Conservation (phyloP, 2,329 filamentous ascomycete genomes). For the Talaromyces sp. region DNA sequence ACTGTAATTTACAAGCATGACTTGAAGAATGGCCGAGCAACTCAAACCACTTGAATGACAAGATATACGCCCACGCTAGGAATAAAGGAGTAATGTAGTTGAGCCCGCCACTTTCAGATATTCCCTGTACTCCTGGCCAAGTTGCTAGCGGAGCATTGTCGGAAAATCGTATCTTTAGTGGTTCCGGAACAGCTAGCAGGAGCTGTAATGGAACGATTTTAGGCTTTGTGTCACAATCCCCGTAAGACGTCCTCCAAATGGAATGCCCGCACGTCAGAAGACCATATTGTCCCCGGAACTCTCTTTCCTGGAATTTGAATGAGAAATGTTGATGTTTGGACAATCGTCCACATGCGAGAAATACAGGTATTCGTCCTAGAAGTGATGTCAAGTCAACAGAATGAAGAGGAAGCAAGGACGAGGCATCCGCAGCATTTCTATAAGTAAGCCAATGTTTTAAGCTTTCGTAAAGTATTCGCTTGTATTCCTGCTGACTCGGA, state of each 20-base stretch:
- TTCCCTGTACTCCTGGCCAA: neutral
- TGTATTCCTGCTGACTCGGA: neutral
- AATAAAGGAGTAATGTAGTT: constrained; percentile 25
- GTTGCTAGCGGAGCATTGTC: neutral
- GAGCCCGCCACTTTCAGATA: constrained; percentile 19
- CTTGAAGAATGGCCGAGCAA: constrained; percentile 21
- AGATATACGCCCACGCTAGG: constrained; percentile 27
- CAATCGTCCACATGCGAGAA: neutral
- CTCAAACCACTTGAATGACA: constrained; percentile 26
- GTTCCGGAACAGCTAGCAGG: neutral
- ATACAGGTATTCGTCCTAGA: neutral
- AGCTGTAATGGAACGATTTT: neutral
- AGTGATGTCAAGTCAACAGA: neutral
- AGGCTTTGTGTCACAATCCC: neutral
- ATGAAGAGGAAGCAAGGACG: neutral
- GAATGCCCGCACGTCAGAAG: neutral
- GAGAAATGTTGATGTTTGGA: neutral
- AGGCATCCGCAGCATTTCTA: neutral
- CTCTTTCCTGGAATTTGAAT: too few relatives aligned
- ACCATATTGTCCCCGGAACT: neutral
- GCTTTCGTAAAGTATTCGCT: neutral
- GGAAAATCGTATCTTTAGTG: neutral
- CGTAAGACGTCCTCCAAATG: neutral
- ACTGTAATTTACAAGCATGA: constrained; percentile 17
- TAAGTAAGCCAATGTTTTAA: neutral